These are phyloP conservation scores for Trichopus zeylanicus DNA, from an alignment of 116 monocot genomes.

Conservation along the genomic window DNA sequence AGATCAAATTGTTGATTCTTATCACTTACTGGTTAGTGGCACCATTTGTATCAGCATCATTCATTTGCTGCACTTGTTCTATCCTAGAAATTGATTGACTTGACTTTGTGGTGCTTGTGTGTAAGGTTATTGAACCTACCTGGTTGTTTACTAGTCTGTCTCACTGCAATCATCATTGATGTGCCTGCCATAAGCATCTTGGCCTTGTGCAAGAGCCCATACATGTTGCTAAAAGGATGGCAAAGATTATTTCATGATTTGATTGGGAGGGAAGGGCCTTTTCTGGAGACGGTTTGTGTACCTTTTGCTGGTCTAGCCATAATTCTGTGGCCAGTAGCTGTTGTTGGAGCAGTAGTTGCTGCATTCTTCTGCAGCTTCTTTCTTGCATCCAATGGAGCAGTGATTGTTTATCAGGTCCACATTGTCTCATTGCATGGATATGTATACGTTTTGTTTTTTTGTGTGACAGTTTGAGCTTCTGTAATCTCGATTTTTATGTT, in stretches of 20 bases:
- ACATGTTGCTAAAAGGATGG: slow-evolving; percentile 51
- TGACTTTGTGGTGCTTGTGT: too few relatives aligned
- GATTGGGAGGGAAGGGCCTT: slow-evolving; percentile 34
- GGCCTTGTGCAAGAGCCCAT: slow-evolving; percentile 24
- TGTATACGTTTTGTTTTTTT: too few relatives aligned
- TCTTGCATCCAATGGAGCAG: slow-evolving; percentile 72
- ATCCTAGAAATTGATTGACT: too few relatives aligned
- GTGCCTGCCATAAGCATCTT: slow-evolving; percentile 23
- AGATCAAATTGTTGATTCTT: too few relatives aligned
- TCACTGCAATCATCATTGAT: too few relatives aligned
- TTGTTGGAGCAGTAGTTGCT: slow-evolving; percentile 10
- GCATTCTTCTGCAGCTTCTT: slow-evolving; percentile 43
- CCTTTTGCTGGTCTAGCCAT: slow-evolving; percentile 47
- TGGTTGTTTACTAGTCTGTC: too few relatives aligned
- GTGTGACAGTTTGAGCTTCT: too few relatives aligned
- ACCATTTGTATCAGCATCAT: too few relatives aligned
- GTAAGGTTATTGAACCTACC: too few relatives aligned
- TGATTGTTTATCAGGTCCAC: slow-evolving; percentile 78
- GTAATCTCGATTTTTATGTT: too few relatives aligned
- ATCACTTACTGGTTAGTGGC: too few relatives aligned
- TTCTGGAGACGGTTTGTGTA: slow-evolving; percentile 44
- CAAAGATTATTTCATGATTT: slow-evolving; percentile 26
- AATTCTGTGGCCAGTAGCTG: slow-evolving; percentile 40
- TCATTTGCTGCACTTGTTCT: too few relatives aligned
- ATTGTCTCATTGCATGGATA: not conserved